Percentiles rank a stretch among this genome's conserved stretches.
Evolutionary conservation across 2,329 filamentous ascomycete species (phyloP).

Genomic region (Alternaria conjuncta): DNA sequence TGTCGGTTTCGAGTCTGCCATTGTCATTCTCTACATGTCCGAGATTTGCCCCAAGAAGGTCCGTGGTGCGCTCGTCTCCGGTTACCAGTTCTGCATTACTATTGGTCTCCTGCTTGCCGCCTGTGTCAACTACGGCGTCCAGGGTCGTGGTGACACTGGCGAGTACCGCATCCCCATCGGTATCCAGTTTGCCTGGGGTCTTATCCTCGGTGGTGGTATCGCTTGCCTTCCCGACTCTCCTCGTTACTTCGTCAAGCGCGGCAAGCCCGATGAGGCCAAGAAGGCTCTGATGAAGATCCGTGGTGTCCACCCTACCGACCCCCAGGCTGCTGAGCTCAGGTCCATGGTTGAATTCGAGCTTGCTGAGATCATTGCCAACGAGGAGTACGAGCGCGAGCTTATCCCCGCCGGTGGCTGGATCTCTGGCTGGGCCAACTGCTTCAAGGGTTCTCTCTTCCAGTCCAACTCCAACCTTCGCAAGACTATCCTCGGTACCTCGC

Average conservation of each 20-base stretch:
- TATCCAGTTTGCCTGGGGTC: slow-evolving; percentile 80
- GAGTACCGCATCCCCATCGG: slow-evolving; percentile 79
- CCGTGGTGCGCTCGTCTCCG: slow-evolving; percentile 74
- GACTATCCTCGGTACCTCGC: slow-evolving; percentile 55
- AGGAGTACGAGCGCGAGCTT: slow-evolving; percentile 72
- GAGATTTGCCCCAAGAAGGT: slow-evolving; percentile 78
- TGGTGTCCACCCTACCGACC: neutral
- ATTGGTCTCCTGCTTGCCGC: slow-evolving; percentile 78
- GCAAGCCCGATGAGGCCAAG: slow-evolving; percentile 70
- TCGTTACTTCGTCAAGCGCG: slow-evolving; percentile 85
- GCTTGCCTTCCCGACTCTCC: slow-evolving; percentile 83
- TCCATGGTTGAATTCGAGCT: slow-evolving; percentile 71
- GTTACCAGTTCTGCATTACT: slow-evolving; percentile 85
- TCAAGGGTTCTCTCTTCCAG: slow-evolving; percentile 61
- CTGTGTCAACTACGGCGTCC: slow-evolving; percentile 74
- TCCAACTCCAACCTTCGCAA: slow-evolving; percentile 58
- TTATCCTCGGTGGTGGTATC: slow-evolving; percentile 76
- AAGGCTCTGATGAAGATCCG: neutral
- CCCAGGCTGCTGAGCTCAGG: neutral
- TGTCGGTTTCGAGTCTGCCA: slow-evolving; percentile 43
- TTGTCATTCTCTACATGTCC: slow-evolving; percentile 74
- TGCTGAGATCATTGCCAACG: slow-evolving; percentile 86
- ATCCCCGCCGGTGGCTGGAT: slow-evolving; percentile 53
- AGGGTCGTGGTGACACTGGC: slow-evolving; percentile 66
- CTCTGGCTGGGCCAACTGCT: slow-evolving; percentile 70